phyloP scores from a whole-genome alignment of 73 alveolate genomes.

The Stentor roeselii region DNA sequence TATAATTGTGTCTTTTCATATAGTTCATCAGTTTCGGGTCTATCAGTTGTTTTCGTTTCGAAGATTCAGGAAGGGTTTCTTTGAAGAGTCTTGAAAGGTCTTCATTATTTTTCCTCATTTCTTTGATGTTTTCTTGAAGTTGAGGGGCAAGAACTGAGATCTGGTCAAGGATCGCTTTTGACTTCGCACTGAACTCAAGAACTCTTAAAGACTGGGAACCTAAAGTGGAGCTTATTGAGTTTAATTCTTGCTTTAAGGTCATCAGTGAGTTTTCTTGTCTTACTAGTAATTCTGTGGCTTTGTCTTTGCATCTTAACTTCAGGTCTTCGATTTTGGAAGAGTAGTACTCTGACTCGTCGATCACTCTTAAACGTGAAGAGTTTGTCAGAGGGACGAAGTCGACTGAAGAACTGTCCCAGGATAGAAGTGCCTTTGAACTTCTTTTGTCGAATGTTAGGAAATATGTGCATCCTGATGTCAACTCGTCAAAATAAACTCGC shows the following conservation, averaged over 20 bases:
- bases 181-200: neutral
- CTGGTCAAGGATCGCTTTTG: neutral
- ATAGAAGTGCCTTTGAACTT: neutral
- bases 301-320: neutral
- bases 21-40: neutral
- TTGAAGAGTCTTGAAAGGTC: neutral
- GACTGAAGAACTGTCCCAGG: neutral
- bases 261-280: neutral
- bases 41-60: neutral
- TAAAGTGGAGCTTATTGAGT: neutral
- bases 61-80: neutral
- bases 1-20: neutral
- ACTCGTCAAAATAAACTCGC: neutral
- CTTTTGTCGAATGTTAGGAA: neutral
- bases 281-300: neutral
- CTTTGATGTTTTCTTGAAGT: neutral
- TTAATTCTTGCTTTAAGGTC: neutral
- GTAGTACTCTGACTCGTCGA: neutral
- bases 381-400: neutral
- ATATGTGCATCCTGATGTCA: neutral
- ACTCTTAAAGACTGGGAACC: neutral
- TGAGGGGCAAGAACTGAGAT: neutral
- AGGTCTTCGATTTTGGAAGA: neutral
- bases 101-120: neutral
- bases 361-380: neutral